Conservation (phyloP, 768 basidiomycete genomes). For the Collybiopsis luxurians region DNA sequence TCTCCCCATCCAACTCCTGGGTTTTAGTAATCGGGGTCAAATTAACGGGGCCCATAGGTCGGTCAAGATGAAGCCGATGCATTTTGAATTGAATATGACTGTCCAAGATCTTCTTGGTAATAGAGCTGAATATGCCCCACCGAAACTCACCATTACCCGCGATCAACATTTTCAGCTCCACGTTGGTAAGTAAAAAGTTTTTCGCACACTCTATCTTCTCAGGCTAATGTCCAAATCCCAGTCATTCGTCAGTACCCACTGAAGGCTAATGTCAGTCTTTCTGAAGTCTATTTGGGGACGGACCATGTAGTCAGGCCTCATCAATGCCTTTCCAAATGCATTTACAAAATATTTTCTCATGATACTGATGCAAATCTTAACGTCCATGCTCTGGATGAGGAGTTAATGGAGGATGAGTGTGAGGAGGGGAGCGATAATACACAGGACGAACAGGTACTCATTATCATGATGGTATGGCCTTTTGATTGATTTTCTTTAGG, state of each 20-base stretch:
- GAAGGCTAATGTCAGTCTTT: not conserved
- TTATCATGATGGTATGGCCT: not conserved
- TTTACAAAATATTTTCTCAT: not conserved
- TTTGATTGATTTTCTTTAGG: not conserved
- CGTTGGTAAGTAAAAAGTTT: not conserved
- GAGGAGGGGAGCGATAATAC: not conserved
- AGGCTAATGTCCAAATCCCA: no score
- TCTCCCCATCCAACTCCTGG: not conserved
- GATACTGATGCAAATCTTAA: not conserved
- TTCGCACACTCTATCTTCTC: no score
- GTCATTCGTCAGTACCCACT: not conserved
- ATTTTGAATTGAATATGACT: not conserved
- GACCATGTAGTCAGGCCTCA: not conserved
- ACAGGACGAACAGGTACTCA: not conserved
- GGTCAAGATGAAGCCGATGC: not conserved
- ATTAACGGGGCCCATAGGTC: not conserved
- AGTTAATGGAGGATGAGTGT: not conserved
- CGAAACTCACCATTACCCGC: not conserved
- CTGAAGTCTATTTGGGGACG: not conserved
- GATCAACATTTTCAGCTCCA: not conserved
- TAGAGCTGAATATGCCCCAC: not conserved
- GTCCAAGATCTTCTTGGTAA: not conserved
- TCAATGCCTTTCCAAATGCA: not conserved
- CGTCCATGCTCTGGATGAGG: not conserved
- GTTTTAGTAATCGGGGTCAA: not conserved